A percentile compares a stretch with the other conserved stretches of the same genome.
Conservation (phyloP, 1,284 basidiomycete species). For the Limonomyces culmigenus region DNA sequence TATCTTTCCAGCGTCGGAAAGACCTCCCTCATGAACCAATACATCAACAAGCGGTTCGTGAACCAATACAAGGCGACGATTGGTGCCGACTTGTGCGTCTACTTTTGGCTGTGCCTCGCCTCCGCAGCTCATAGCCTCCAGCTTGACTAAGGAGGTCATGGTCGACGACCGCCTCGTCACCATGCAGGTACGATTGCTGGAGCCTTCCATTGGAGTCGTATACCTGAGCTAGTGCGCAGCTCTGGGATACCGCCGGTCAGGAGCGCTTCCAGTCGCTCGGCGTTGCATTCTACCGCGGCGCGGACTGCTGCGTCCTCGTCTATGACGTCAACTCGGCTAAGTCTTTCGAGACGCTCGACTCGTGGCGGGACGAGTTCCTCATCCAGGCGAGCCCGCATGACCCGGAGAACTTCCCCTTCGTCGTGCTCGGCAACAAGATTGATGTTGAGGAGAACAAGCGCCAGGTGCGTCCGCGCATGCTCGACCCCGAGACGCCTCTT, state of each 20-base stretch:
- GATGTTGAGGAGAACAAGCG: slow-evolving; percentile 98
- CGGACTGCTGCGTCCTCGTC: slow-evolving; percentile 97
- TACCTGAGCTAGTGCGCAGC: slow-evolving; percentile 32
- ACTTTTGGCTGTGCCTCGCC: slow-evolving; percentile 2
- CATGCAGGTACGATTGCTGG: slow-evolving; percentile 86
- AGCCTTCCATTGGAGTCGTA: no score
- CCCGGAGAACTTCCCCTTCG: slow-evolving; percentile 98
- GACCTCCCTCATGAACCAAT: slow-evolving; percentile 99
- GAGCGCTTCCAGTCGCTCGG: slow-evolving; percentile 98
- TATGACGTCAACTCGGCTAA: slow-evolving; percentile 99
- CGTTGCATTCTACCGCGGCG: slow-evolving; percentile 97
- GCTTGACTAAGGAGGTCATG: slow-evolving; percentile 96
- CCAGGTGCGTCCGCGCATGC: slow-evolving; percentile 42
- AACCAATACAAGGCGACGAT: slow-evolving; percentile 99
- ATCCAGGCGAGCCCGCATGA: slow-evolving; percentile 97
- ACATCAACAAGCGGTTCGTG: slow-evolving; percentile 99
- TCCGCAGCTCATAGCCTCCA: slow-evolving; percentile 19
- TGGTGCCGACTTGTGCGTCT: slow-evolving; percentile 72
- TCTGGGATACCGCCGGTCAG: slow-evolving; percentile 99
- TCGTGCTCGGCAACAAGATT: slow-evolving; percentile 98
- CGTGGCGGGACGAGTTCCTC: slow-evolving; percentile 95
- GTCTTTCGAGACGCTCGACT: slow-evolving; percentile 95
- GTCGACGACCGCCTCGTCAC: slow-evolving; percentile 97
- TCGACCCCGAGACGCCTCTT: not conserved
- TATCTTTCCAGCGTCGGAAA: slow-evolving; percentile 75